Evolutionary conservation across 2,329 filamentous ascomycete species (phyloP), one percentile per base, ranked within the genome.

Genomic region (Emmonsiellopsis sp.): DNA sequence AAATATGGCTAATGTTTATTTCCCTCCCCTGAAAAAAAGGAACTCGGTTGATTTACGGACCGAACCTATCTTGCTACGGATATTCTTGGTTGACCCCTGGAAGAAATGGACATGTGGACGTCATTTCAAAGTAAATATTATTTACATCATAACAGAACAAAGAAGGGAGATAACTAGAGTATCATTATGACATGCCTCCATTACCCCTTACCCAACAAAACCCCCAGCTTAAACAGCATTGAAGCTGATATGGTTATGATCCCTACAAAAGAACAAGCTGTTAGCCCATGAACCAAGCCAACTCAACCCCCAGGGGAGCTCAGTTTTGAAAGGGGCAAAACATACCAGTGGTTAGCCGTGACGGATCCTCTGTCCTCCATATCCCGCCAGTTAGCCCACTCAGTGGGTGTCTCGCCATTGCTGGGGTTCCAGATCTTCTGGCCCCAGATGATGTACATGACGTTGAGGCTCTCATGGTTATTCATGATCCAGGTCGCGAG

Each of bases 401-500:
- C 54, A 57, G 63, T 68, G 38, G 70, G 52, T n/a, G 31, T 67
- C 9, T 50, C 54, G 20, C 75, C 72, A 40, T 60, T 57, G 30
- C 62, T 63, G 4, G 68, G 61, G 49, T 65, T 69, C 75, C 74
- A 77, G 59, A 78, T 77, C 55, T 66, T 70, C 63, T 77, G 75
- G 15, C 74, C 75, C 74, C 74, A 78, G 58, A 77, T 77, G 47
- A 78, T 69, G 55, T 78, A 78, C 62, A 74, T 76, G 59, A 78
- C 61, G 54, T 72, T 70, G 7, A 76, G 66, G 5, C 62, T 37
- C 30, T 44, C 59, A 11, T 68, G 66, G 56, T 77, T 73, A 34
- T 70, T 68, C 75, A 77, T 77, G 26, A 73, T 66, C 73, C 75
- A 78, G 59, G 78, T 73, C 1, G 75, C 76, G 35, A 78, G 74